Evolutionary conservation across 2,329 filamentous ascomycete genomes (phyloP).

Genomic region (Didymella arachidicola): DNA sequence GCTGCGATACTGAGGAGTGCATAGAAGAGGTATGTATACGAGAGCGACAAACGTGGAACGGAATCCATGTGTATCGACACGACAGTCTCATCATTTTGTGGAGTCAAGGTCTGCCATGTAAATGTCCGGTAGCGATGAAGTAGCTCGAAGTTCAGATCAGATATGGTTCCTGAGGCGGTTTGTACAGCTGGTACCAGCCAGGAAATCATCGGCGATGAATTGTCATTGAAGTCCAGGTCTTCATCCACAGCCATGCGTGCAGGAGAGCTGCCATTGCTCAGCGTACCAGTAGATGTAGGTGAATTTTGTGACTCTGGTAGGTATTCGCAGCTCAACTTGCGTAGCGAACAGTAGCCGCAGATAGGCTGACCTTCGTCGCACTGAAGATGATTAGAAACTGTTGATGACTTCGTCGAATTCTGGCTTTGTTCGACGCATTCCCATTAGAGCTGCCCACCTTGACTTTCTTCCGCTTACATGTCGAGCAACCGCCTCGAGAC

Average conservation of each 20-base stretch:
- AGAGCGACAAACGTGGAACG: slow-evolving; percentile 34
- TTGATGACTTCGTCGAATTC: neutral
- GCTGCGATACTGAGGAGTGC: slow-evolving; percentile 42
- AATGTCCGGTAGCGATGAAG: slow-evolving; percentile 38
- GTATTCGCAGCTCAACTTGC: slow-evolving; percentile 39
- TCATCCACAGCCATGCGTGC: neutral
- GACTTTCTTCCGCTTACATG: slow-evolving; percentile 47
- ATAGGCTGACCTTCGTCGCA: slow-evolving; percentile 42
- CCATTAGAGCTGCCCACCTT: slow-evolving; percentile 31
- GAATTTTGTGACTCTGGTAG: slow-evolving; percentile 20
- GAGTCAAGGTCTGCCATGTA: slow-evolving; percentile 36
- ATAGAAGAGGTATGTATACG: slow-evolving; percentile 36
- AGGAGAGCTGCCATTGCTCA: neutral
- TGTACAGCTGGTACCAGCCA: slow-evolving; percentile 31
- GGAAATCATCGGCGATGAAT: slow-evolving; percentile 7
- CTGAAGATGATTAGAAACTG: slow-evolving; percentile 24
- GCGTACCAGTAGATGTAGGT: neutral
- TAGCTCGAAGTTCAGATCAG: slow-evolving; percentile 29
- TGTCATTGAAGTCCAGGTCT: slow-evolving; percentile 27
- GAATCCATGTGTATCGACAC: slow-evolving; percentile 33
- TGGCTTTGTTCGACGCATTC: neutral
- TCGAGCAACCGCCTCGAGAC: slow-evolving; percentile 42
- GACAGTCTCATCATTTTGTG: slow-evolving; percentile 28
- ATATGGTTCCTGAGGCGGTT: slow-evolving; percentile 34
- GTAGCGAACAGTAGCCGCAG: slow-evolving; percentile 40